Evolutionary conservation across 148 eudicot species (phyloP).

Genomic region (Nepenthes mirabilis): DNA sequence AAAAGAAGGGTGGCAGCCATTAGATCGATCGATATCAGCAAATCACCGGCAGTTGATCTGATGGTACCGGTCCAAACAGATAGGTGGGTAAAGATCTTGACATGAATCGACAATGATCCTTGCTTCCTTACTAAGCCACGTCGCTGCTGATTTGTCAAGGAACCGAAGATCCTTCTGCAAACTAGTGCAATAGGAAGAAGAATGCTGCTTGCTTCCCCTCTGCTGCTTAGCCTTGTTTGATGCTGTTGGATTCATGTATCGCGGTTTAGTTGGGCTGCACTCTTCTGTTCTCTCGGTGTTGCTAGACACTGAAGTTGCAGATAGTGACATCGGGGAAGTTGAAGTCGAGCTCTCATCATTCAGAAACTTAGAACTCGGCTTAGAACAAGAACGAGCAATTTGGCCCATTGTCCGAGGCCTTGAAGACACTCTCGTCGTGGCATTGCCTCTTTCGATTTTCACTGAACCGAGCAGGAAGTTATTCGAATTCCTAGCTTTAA

Average conservation of each 20-base stretch:
- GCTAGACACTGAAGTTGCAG: constrained; percentile 33
- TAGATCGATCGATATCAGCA: background rate
- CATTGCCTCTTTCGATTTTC: constrained; percentile 20
- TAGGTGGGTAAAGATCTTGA: constrained; percentile 64
- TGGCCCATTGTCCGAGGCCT: constrained; percentile 24
- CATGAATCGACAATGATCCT: constrained; percentile 45
- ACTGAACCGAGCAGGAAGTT: constrained; percentile 23
- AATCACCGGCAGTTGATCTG: constrained; percentile 19
- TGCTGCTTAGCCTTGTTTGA: constrained; percentile 75
- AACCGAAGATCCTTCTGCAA: constrained; percentile 21
- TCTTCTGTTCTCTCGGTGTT: constrained; percentile 24
- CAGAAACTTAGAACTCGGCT: constrained; percentile 24
- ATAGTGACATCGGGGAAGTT: constrained; percentile 37
- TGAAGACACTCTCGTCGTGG: constrained; percentile 25
- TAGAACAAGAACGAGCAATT: constrained; percentile 24
- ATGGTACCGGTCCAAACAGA: constrained; percentile 22
- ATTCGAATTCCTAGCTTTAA: constrained; percentile 17
- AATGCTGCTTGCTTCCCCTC: constrained; percentile 12
- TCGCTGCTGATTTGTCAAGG: constrained; percentile 20
- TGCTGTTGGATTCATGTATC: constrained; percentile 73
- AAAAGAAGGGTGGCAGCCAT: no score
- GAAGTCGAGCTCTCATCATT: constrained; percentile 51
- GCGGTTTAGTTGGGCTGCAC: constrained; percentile 23
- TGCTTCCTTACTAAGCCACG: constrained; percentile 29
- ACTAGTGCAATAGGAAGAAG: constrained; percentile 12